Evolutionary conservation across 352 stramenopile genomes (phyloP), one percentile per base, ranked within the genome.

Genomic region (Aphanomyces cochlioides): DNA sequence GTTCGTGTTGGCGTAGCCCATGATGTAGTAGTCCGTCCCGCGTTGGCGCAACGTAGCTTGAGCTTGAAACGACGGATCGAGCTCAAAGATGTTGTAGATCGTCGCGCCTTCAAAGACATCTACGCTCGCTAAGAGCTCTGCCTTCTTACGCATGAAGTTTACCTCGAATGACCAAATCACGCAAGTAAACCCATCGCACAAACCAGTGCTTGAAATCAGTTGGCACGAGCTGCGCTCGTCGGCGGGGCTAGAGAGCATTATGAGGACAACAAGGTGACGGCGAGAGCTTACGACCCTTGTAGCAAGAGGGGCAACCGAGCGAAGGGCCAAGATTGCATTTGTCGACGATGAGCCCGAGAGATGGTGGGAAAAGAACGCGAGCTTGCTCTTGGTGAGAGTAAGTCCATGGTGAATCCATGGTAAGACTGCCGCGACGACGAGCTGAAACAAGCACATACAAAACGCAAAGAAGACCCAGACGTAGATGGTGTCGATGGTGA

Each of bases 21-120:
- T 57, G 38, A 67, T 45, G 59, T 56, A 67, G 41, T 40, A 67
- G 41, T 67, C 59, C 21, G 3, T 56, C 15, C 59, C 59, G 19
- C 17, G 19, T 41, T 61, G 54, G 37, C 54, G 4, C 17, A 61
- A 45, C n/a, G 54, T 61, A 37, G 28, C 19, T n/a, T 61, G 13
- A 1, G 54, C 54, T 61, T 50, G 43, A 12, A 50, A n/a, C 10
- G 17, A 12, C 1, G 43, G 43, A n/a, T 50, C 17, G 43, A n/a
- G 1, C 10, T n/a, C 10, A 50, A 50, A 50, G 43, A 50, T 12
- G 10, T 1, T 12, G 43, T 50, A 50, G 43, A 50, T 50, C 43
- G 43, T n/a, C 10, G 10, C 43, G 17, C 43, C 43, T 12, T 12
- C 17, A n/a, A 12, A 50, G 10, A 50, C 10, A 12, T 50, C 43